phyloP scores from a whole-genome alignment of 331 rosid species.

The Rosa hybrid region DNA sequence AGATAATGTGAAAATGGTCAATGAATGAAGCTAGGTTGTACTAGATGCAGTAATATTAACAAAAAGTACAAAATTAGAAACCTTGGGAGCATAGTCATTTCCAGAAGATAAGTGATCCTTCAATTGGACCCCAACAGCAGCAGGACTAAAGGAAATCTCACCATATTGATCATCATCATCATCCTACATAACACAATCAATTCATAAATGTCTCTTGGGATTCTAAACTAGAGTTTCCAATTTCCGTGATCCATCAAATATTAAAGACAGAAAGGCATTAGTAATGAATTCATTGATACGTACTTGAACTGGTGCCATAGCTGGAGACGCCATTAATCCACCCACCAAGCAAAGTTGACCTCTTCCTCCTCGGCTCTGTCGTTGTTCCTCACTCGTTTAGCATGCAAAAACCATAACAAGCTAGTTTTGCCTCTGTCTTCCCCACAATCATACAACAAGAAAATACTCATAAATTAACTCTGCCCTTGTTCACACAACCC shows the following conservation, averaged over 20 bases:
- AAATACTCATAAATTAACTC: constrained; percentile 18
- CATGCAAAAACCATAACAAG: too few relatives aligned
- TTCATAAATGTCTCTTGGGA: not conserved
- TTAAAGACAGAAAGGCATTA: not conserved
- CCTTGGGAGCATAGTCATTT: constrained; percentile 59
- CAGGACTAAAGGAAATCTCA: constrained; percentile 34
- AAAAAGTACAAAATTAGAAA: constrained; percentile 1
- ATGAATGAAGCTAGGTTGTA: not conserved
- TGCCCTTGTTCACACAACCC: not conserved
- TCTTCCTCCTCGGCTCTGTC: constrained; percentile 5
- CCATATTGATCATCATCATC: constrained; percentile 19
- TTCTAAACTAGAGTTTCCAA: not conserved
- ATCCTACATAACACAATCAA: constrained; percentile 36
- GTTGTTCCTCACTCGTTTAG: not conserved
- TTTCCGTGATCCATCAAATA: not conserved
- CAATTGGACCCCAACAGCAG: constrained; percentile 27
- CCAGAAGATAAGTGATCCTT: constrained; percentile 54
- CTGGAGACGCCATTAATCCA: constrained; percentile 31
- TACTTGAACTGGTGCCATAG: constrained; percentile 51
- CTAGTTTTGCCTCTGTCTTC: constrained; percentile 7
- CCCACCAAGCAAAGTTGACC: constrained; percentile 11
- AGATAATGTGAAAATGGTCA: not conserved
- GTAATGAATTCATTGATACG: not conserved
- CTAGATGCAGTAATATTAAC: not conserved
- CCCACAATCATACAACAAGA: not conserved